Evolutionary conservation across 345 rosid species (phyloP).

Genomic region (Passiflora organensis): DNA sequence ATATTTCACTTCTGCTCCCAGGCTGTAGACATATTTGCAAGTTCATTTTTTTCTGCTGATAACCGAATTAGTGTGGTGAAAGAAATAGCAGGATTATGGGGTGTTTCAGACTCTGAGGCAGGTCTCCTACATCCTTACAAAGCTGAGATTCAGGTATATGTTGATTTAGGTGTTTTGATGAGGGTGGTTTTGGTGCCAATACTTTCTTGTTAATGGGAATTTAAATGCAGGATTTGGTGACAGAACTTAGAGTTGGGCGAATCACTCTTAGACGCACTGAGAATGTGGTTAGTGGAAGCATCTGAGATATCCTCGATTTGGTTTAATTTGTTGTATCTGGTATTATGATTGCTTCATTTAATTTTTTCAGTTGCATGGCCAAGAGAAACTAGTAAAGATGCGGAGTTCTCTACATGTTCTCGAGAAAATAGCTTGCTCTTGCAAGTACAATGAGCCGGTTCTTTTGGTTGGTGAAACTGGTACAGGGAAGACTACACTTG

Average conservation of each 20-base stretch:
- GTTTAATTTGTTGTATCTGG: conserved; percentile 15
- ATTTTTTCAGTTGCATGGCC: conserved; percentile 44
- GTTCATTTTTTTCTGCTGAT: conserved; percentile 47
- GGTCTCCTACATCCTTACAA: conserved; percentile 38
- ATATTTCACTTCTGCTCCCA: conserved; percentile 26
- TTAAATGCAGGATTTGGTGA: conserved; percentile 46
- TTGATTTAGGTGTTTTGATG: conserved; percentile 11
- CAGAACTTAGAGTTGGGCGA: conserved; percentile 64
- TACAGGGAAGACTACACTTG: conserved; percentile 95
- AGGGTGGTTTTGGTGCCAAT: conserved; percentile 5
- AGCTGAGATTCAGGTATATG: conserved; percentile 72
- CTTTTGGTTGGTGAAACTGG: conserved; percentile 99
- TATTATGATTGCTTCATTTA: conserved; percentile 13
- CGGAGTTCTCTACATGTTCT: conserved; percentile 66
- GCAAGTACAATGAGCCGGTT: conserved; percentile 81
- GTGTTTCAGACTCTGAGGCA: conserved; percentile 38
- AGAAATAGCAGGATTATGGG: conserved; percentile 62
- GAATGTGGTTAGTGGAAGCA: conserved; percentile 41
- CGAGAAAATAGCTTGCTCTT: conserved; percentile 82
- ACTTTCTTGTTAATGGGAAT: conserved; percentile 23
- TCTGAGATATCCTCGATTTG: conserved; percentile 13
- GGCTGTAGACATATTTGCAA: conserved; percentile 80
- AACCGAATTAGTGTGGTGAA: conserved; percentile 44
- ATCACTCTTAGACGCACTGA: conserved; percentile 49
- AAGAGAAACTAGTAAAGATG: conserved; percentile 59